A percentile compares a stretch with the other conserved stretches of the same genome.
phyloP scores from a whole-genome alignment of 1,284 basidiomycete species.

The Schizophyllum amplum region DNA sequence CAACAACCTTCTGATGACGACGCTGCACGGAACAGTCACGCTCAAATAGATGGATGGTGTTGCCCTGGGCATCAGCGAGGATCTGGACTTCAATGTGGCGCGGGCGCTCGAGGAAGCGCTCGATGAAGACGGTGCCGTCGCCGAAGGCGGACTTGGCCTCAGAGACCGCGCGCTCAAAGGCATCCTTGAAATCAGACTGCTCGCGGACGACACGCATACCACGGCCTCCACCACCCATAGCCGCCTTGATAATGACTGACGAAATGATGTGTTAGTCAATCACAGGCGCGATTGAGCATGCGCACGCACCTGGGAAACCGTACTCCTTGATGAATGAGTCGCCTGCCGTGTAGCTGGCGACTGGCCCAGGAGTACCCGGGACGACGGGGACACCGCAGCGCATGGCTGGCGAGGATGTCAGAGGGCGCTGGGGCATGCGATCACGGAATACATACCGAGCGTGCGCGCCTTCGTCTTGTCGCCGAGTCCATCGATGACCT shows the following conservation, averaged over 20 bases:
- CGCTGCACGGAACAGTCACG: slow-evolving; percentile 98
- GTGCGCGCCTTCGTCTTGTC: slow-evolving; percentile 98
- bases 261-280: neutral
- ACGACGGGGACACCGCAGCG: slow-evolving; percentile 92
- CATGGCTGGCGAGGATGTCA: slow-evolving; percentile 48
- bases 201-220: slow-evolving; percentile 98
- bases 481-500: slow-evolving; percentile 95
- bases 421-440: slow-evolving; percentile 10
- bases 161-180: slow-evolving; percentile 89
- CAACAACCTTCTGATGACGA: slow-evolving; percentile 98
- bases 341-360: slow-evolving; percentile 77
- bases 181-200: slow-evolving; percentile 82
- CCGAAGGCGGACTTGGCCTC: slow-evolving; percentile 97
- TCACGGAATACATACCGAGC: slow-evolving; percentile 44
- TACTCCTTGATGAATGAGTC: slow-evolving; percentile 89
- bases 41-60: slow-evolving; percentile 96
- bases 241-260: slow-evolving; percentile 92
- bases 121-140: slow-evolving; percentile 97
- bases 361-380: slow-evolving; percentile 94
- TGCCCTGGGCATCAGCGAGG: slow-evolving; percentile 85
- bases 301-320: slow-evolving; percentile 78
- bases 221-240: slow-evolving; percentile 97
- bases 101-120: slow-evolving; percentile 93
- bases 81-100: slow-evolving; percentile 98
- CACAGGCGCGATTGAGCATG: slow-evolving; percentile 2